A percentile compares a stretch with the other conserved stretches of the same genome.
Conservation (phyloP, 768 basidiomycete species). For the Infundibulicybe gibba region DNA sequence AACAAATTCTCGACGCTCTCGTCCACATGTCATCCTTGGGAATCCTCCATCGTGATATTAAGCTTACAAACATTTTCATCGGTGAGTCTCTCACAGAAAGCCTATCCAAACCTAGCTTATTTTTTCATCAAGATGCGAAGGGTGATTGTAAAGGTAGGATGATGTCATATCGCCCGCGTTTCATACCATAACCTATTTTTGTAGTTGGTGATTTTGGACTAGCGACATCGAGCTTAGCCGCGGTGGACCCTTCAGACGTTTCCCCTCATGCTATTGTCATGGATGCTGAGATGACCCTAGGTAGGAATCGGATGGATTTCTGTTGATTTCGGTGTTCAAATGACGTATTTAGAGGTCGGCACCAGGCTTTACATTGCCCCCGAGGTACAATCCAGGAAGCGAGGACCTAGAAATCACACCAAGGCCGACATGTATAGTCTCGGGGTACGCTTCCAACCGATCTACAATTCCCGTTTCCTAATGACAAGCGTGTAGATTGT, state of each 20-base stretch:
- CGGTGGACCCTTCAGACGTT: constrained; percentile 71
- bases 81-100: constrained; percentile 36
- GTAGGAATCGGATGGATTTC: constrained; percentile 26
- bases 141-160: constrained; percentile 74
- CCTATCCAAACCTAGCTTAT: not conserved
- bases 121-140: constrained; percentile 55
- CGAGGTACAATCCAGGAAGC: constrained; percentile 68
- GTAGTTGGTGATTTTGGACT: constrained; percentile 92
- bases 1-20: constrained; percentile 86
- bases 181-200: constrained; percentile 1
- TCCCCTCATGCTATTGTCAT: constrained; percentile 37
- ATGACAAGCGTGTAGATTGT: constrained; percentile 58
- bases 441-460: constrained; percentile 51
- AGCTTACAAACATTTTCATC: constrained; percentile 91
- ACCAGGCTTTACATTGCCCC: constrained; percentile 92
- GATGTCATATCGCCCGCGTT: not conserved
- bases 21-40: constrained; percentile 85
- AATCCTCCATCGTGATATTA: constrained; percentile 90
- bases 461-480: not conserved
- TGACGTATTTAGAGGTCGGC: constrained; percentile 67
- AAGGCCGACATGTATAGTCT: constrained; percentile 96
- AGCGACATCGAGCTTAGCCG: constrained; percentile 78
- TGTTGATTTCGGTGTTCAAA: not conserved
- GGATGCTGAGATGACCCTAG: constrained; percentile 75
- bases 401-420: constrained; percentile 69